Percentiles rank a stretch among this genome's conserved stretches.
phyloP scores from a whole-genome alignment of 768 basidiomycete genomes.

The Agrocybe pediades region DNA sequence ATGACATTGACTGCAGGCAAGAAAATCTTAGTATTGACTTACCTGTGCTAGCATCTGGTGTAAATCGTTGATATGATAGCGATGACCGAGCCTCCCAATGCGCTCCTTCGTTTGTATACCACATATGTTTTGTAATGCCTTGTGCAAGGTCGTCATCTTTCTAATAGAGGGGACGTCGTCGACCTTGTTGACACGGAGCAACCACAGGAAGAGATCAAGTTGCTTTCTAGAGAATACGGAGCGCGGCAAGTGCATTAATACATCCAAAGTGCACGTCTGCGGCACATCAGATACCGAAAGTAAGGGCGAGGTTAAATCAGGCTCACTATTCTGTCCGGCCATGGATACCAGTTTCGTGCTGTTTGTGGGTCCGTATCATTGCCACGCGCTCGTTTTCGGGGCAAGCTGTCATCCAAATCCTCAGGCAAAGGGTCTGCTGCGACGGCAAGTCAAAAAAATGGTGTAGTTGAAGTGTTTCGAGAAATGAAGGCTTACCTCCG shows the following conservation, averaged over 20 bases:
- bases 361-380: too few species aligned
- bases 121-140: constrained; percentile 2
- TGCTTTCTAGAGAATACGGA: constrained; percentile 31
- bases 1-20: neutral
- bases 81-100: constrained; percentile 2
- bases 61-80: constrained; percentile 4
- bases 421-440: too few species aligned
- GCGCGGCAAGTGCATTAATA: constrained; percentile 31
- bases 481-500: too few species aligned
- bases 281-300: too few species aligned
- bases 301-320: too few species aligned
- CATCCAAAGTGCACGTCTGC: constrained; percentile 30
- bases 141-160: neutral
- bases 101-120: constrained; percentile 1
- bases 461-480: too few species aligned
- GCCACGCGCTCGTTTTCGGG: too few species aligned
- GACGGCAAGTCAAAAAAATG: too few species aligned
- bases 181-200: constrained; percentile 12
- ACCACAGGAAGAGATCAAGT: constrained; percentile 29
- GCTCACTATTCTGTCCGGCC: too few species aligned
- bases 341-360: too few species aligned
- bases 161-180: neutral
- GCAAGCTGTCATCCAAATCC: too few species aligned
- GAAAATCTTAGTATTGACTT: neutral
- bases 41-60: constrained; percentile 7